A percentile compares a stretch with the other conserved stretches of the same genome.
Conservation (phyloP, 352 stramenopile species). For the Globisporangium barbulae region DNA sequence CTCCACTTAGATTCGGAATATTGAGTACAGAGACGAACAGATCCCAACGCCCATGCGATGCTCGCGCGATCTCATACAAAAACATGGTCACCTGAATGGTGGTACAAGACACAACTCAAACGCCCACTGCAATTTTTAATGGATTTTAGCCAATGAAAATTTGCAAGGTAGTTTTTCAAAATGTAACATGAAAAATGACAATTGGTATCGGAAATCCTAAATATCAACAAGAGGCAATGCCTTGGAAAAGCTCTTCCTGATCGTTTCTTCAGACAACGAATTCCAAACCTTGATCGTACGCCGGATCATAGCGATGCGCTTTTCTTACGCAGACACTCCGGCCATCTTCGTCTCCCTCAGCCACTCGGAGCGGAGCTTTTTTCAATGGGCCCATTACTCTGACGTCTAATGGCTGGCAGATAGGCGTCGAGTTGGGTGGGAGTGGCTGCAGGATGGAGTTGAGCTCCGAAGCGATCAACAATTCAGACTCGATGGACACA, state of each 20-base stretch:
- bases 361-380: neutral
- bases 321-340: neutral
- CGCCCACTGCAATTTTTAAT: neutral
- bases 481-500: neutral
- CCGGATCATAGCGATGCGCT: neutral
- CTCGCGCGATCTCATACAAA: neutral
- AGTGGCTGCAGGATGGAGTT: neutral
- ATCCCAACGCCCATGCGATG: neutral
- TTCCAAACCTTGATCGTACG: neutral
- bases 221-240: neutral
- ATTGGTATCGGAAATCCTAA: neutral
- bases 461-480: neutral
- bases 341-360: neutral
- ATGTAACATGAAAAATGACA: neutral
- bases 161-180: neutral
- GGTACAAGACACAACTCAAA: neutral
- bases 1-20: too few species aligned
- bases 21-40: neutral
- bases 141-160: neutral
- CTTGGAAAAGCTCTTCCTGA: neutral
- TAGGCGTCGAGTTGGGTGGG: neutral
- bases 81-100: neutral
- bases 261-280: neutral
- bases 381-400: neutral
- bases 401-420: neutral